phyloP scores from a whole-genome alignment of 345 rosid species.

The Heritiera littoralis region DNA sequence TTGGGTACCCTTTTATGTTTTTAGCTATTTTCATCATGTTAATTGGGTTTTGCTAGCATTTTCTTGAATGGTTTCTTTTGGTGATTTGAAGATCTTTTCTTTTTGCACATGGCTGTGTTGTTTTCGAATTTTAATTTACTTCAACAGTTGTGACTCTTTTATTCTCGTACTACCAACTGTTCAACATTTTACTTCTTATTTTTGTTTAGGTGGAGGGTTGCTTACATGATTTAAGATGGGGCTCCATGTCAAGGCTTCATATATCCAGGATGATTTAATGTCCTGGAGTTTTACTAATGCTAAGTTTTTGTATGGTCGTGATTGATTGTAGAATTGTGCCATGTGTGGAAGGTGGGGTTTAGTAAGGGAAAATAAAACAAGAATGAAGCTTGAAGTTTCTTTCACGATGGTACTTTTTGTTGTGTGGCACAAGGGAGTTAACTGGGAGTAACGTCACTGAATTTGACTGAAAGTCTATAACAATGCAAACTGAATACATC shows the following conservation, averaged over 20 bases:
- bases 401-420: not conserved
- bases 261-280: not conserved
- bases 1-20: conserved; percentile 7
- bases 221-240: not conserved
- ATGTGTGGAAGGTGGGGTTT: too few species aligned
- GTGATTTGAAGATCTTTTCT: not conserved
- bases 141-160: too few species aligned
- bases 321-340: not conserved
- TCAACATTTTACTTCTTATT: too few species aligned
- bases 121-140: too few species aligned
- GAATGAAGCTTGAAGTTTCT: not conserved
- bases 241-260: not conserved
- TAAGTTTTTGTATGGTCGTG: not conserved
- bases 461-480: not conserved
- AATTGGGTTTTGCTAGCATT: not conserved
- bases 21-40: not conserved
- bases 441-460: not conserved
- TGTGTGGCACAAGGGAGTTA: not conserved
- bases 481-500: not conserved
- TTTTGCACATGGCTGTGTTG: too few species aligned
- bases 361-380: not conserved
- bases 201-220: conserved; percentile 5
- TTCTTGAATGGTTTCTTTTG: not conserved
- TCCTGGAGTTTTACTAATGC: not conserved
- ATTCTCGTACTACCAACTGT: not conserved